phyloP scores from a whole-genome alignment of 1,284 basidiomycete genomes.

The Sporisorium graminicola region DNA sequence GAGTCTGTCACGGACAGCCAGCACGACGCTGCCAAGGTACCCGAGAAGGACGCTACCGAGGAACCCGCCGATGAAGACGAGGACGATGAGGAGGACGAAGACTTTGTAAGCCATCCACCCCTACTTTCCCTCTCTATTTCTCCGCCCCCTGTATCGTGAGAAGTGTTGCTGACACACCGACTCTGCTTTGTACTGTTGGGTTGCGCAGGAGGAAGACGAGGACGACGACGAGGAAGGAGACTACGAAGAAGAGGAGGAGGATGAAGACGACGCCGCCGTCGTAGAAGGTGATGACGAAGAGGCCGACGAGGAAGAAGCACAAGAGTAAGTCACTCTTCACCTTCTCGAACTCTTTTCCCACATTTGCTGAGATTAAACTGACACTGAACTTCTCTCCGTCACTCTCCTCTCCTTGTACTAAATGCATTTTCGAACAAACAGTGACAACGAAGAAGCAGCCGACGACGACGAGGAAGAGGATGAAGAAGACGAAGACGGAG shows the following conservation, averaged over 20 bases:
- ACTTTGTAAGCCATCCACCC: constrained; percentile 26
- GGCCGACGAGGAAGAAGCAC: constrained; percentile 37
- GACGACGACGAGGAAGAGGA: constrained; percentile 16
- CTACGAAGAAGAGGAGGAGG: constrained; percentile 32
- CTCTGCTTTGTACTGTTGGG: neutral
- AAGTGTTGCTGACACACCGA: no score
- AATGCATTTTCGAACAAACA: neutral
- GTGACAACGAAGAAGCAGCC: constrained; percentile 23
- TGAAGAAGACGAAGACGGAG: constrained; percentile 34
- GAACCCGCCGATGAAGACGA: constrained; percentile 33
- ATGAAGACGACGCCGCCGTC: constrained; percentile 33
- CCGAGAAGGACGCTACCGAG: constrained; percentile 32
- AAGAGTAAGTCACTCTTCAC: constrained; percentile 15
- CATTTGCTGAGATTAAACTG: no score
- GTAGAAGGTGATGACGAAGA: constrained; percentile 40
- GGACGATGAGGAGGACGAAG: constrained; percentile 46
- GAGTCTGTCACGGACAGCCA: constrained; percentile 43
- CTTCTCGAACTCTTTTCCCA: no score
- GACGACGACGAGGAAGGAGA: constrained; percentile 45
- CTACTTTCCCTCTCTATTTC: no score
- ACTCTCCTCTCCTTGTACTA: neutral
- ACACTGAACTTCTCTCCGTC: neutral
- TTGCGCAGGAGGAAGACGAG: constrained; percentile 27
- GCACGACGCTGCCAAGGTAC: constrained; percentile 28
- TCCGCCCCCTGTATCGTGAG: neutral